Base-by-base conservation (phyloP, 805 yeast genomes). In the Yamadazyma endophytica region DNA sequence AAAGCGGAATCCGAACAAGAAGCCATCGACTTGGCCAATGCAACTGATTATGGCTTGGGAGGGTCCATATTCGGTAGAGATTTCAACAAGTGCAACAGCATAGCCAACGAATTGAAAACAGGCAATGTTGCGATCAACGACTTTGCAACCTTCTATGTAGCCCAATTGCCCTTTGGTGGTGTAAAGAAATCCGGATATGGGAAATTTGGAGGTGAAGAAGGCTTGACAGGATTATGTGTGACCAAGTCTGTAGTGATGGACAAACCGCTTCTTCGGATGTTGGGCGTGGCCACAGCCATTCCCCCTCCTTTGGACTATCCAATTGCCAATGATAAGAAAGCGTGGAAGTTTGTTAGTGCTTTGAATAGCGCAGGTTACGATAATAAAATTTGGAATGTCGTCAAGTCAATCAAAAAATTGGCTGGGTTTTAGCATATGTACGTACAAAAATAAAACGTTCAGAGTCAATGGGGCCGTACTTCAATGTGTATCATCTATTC, bases 151-250 rank as follows among this genome's bases (percentile, higher is more conserved):
- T 92, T 79, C 52, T 87, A 89, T 50, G 86, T 92, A 21, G 89
- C 96, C 44, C 98, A 92, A 60, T 68, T 92, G 45, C 99, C 99
- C 19, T 92, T 92, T 61, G 99, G 99, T 33, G 99, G 99, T 18
- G 75, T 75, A 17, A 80, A 80, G 44, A 92, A 88, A 27, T 83
- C 95, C 5, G 99, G 99, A 0, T 92, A 88, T 52, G 98, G 98
- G 35, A 90, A 90, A 54, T 92, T 92, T 64, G 96, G 96, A 14
- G 99, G 99, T 28, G 95, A 82, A 53, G 99, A 92, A 66, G 99
- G 99, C 2, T 68, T 92, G 25, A 75, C 86, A 24, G 97, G 96
- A 0, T 65, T 92, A 26, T 90, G 97, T 55, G 70, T 79, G 35
- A 84, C 87, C 33, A 92, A 92, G 52, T 79, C 94, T 26, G 75